Evolutionary conservation across 2,329 filamentous ascomycete genomes (phyloP), one percentile per base, ranked within the genome.

Genomic region (Bipolaris bicolor): DNA sequence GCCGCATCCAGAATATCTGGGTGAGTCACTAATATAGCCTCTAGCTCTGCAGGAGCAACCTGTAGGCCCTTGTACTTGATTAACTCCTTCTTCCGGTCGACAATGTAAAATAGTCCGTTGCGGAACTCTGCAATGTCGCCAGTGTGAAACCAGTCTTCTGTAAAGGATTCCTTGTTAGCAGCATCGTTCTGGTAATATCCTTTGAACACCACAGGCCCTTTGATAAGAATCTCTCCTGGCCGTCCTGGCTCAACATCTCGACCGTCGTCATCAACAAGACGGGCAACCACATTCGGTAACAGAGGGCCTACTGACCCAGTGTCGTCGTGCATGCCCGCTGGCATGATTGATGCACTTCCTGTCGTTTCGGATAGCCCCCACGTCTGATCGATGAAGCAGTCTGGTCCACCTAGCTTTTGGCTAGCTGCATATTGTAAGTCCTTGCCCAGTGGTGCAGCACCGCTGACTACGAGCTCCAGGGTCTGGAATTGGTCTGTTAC

Each of bases 321-420:
- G 9, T 77, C 75, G 50, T 82, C 80, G 10, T 66, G 66, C 49
- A 72, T 69, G 0, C 75, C 78, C 7, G 75, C 71, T 0, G 79
- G 78, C 58, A 81, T 76, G 24, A 78, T 56, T 0, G 83, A 86
- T 6, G 83, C 79, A 0, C 77, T 77, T 1, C 83, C 76, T 0
- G 72, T 76, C 6, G 83, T 85, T 72, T 88, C 86, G 43, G 82
- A 86, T 39, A 86, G 67, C 0, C 86, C 85, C 83, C 84, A 87
- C 0, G 82, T 83, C 72, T 87, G 85, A 0, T 70, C 72, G 15
- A 87, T 73, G 11, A 75, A 70, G 11, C 77, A 78, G 11, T 73
- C 69, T 0, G 77, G 76, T 0, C 76, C 80, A 7, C 77, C 80
- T 10, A 88, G 68, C 68, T 83, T 86, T 55, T 69, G 73, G 55